phyloP scores from a whole-genome alignment of 192 early-diverging fungal species.

The Coemansia sp. region DNA sequence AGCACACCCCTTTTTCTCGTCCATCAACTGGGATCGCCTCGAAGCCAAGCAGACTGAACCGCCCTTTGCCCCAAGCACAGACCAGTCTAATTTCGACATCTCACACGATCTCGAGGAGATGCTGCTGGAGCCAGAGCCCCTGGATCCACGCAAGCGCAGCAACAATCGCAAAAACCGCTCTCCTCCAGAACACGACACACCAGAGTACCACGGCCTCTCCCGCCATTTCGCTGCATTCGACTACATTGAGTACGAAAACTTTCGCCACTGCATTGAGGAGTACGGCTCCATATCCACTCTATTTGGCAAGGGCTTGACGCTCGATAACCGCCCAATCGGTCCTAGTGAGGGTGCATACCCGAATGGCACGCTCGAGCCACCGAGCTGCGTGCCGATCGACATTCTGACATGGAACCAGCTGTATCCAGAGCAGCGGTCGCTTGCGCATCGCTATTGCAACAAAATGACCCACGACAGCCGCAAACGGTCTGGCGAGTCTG shows the following conservation, averaged over 20 bases:
- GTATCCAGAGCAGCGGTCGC: conserved; percentile 40
- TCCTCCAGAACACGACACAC: conserved; percentile 31
- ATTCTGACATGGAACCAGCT: conserved; percentile 53
- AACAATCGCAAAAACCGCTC: conserved; percentile 48
- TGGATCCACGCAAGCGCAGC: conserved; percentile 75
- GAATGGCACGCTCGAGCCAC: conserved; percentile 36
- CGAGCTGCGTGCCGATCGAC: conserved; percentile 43
- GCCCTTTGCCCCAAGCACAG: conserved; percentile 83
- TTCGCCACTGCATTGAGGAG: conserved; percentile 62
- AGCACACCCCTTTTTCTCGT: conserved; percentile 77
- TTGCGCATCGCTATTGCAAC: conserved; percentile 45
- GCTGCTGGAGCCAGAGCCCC: conserved; percentile 93
- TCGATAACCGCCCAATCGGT: conserved; percentile 40
- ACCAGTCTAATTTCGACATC: conserved; percentile 93
- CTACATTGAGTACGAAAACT: conserved; percentile 77
- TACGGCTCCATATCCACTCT: conserved; percentile 40
- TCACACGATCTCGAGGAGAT: conserved; percentile 96
- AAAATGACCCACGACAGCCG: conserved; percentile 44
- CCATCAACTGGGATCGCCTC: conserved; percentile 74
- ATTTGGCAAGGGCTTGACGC: conserved; percentile 19
- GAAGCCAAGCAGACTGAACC: conserved; percentile 70
- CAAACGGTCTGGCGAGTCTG: conserved; percentile 1
- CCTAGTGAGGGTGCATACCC: conserved; percentile 19
- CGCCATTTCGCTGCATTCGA: conserved; percentile 77
- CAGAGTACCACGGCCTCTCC: conserved; percentile 70